Evolutionary conservation across 345 rosid species (phyloP).

Genomic region (Litchi chinensis): DNA sequence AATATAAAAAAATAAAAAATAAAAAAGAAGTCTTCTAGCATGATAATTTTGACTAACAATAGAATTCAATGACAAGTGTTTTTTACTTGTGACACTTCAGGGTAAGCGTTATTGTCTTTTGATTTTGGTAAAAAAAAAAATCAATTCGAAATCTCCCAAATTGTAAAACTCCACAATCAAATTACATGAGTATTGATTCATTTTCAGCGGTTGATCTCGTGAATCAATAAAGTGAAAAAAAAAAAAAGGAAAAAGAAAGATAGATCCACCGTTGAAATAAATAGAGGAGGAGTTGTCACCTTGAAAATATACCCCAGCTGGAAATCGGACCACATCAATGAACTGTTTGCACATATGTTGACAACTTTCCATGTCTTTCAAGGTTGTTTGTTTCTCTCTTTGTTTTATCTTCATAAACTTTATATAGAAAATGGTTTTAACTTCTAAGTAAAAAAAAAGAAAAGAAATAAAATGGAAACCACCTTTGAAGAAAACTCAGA

Average conservation of each 20-base stretch:
- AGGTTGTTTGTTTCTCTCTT: not conserved
- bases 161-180: not conserved
- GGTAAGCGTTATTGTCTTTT: no score
- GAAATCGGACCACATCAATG: not conserved
- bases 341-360: not conserved
- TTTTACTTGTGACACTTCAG: no score
- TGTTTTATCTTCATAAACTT: not conserved
- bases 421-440: not conserved
- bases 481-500: no score
- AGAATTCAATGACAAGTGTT: no score
- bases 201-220: not conserved
- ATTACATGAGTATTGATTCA: not conserved
- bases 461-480: no score
- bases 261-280: conserved; percentile 12
- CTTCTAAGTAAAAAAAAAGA: no score
- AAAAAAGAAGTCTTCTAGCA: no score
- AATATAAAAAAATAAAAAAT: no score
- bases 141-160: no score
- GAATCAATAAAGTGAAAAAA: not conserved
- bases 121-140: no score
- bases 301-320: conserved; percentile 2
- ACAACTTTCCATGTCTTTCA: not conserved
- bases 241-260: not conserved
- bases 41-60: no score
- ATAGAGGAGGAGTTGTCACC: not conserved